Conservation (phyloP, 2,329 filamentous ascomycete genomes). For the Fusarium transvaalense region DNA sequence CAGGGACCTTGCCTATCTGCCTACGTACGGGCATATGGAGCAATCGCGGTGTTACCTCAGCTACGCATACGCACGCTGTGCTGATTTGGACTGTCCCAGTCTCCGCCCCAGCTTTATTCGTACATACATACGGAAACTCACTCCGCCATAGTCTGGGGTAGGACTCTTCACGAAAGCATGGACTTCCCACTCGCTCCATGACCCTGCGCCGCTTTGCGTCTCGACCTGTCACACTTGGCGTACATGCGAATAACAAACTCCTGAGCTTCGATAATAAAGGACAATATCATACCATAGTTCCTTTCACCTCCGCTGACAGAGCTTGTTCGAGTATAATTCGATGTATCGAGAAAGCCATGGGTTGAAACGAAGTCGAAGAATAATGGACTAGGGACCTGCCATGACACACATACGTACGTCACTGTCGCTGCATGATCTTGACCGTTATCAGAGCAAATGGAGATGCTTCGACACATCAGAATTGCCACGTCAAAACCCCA, state of each 20-base stretch:
- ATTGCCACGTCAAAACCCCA: not conserved
- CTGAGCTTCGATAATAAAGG: not conserved
- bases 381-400: conserved; percentile 15
- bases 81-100: conserved; percentile 18
- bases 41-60: conserved; percentile 14
- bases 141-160: conserved; percentile 37
- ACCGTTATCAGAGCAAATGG: conserved; percentile 22
- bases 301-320: conserved; percentile 21
- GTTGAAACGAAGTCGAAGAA: conserved; percentile 32
- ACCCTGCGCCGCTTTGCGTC: conserved; percentile 12
- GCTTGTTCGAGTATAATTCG: conserved; percentile 18
- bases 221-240: not conserved
- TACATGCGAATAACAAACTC: not conserved
- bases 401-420: conserved; percentile 32
- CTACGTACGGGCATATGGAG: conserved; percentile 5
- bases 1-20: conserved; percentile 6
- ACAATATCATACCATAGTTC: conserved; percentile 7
- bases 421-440: conserved; percentile 19
- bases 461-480: conserved; percentile 10
- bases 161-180: conserved; percentile 29
- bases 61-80: not conserved
- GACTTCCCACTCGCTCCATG: conserved; percentile 2
- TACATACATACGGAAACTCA: conserved; percentile 12
- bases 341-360: conserved; percentile 24
- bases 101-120: conserved; percentile 22